Percentiles rank a stretch among this genome's conserved stretches.
phyloP scores from a whole-genome alignment of 257 asterid species.

The Petrea volubilis region DNA sequence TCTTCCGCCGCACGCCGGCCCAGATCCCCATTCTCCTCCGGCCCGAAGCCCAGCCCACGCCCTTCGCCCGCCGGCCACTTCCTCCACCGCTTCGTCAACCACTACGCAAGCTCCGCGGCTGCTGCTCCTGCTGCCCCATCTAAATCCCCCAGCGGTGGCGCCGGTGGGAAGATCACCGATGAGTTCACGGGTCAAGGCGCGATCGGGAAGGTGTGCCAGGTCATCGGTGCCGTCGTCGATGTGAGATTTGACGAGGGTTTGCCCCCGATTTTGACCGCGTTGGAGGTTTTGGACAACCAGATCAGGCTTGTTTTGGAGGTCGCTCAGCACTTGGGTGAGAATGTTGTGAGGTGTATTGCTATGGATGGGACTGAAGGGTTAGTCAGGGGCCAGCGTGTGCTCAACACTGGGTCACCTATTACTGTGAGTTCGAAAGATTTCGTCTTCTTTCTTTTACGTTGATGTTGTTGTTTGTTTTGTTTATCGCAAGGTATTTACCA shows the following conservation, averaged over 20 bases:
- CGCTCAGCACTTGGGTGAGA: conserved; percentile 91
- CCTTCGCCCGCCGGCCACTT: conserved; percentile 63
- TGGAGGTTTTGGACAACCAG: conserved; percentile 86
- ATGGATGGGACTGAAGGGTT: conserved; percentile 97
- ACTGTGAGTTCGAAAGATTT: conserved; percentile 49
- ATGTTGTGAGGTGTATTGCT: conserved; percentile 83
- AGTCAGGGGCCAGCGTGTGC: conserved; percentile 84
- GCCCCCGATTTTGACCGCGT: conserved; percentile 85
- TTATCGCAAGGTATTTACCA: neutral
- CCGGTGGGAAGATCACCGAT: conserved; percentile 69
- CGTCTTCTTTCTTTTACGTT: neutral
- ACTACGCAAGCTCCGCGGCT: conserved; percentile 64
- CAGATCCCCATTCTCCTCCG: conserved; percentile 37
- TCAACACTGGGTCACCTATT: conserved; percentile 88
- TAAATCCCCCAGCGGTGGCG: conserved; percentile 33
- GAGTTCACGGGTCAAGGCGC: conserved; percentile 80
- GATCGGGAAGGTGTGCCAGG: conserved; percentile 82
- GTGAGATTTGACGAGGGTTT: conserved; percentile 79
- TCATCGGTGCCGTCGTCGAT: conserved; percentile 93
- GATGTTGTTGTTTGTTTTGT: neutral
- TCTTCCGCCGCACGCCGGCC: conserved; percentile 51
- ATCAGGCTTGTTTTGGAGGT: conserved; percentile 90
- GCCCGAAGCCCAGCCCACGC: conserved; percentile 36
- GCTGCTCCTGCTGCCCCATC: conserved; percentile 44
- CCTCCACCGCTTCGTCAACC: conserved; percentile 58